Evolutionary conservation across 495 filamentous ascomycete species (phyloP).

Genomic region (Aspergillus ostianus): DNA sequence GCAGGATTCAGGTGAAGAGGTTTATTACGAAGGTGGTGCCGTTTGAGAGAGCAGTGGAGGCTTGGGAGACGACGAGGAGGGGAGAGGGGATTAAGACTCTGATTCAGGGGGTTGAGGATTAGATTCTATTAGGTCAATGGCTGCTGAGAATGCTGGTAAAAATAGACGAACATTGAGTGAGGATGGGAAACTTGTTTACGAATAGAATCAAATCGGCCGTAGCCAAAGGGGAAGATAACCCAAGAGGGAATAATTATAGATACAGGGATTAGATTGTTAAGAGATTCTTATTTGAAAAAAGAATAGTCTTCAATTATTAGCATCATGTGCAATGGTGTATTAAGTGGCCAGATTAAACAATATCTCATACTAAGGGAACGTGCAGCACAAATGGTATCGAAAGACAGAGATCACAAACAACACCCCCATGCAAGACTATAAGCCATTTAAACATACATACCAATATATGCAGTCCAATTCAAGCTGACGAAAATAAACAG

Average conservation of each 20-base stretch:
- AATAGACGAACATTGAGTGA: too few species aligned
- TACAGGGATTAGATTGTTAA: too few species aligned
- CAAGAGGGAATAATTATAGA: too few species aligned
- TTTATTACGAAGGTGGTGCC: slow-evolving; percentile 67
- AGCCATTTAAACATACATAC: background rate
- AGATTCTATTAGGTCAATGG: background rate
- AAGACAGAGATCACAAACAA: background rate
- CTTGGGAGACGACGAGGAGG: slow-evolving; percentile 73
- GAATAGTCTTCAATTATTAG: too few species aligned
- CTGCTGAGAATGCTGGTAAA: too few species aligned
- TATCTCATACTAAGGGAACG: too few species aligned
- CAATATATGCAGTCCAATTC: background rate
- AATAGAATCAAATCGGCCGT: too few species aligned
- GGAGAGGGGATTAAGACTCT: slow-evolving; percentile 83
- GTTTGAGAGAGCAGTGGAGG: slow-evolving; percentile 71
- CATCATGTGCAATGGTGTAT: too few species aligned
- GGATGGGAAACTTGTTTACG: too few species aligned
- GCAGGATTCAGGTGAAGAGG: slow-evolving; percentile 66
- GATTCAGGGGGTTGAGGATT: slow-evolving; percentile 57
- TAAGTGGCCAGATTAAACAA: too few species aligned
- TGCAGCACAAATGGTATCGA: background rate
- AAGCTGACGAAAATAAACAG: background rate
- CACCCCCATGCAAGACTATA: background rate
- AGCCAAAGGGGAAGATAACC: too few species aligned
- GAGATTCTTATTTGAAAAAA: too few species aligned